A percentile compares a stretch with the other conserved stretches of the same genome.
Evolutionary conservation across 2,329 filamentous ascomycete genomes (phyloP).

Genomic region (Aspergillus tanneri): DNA sequence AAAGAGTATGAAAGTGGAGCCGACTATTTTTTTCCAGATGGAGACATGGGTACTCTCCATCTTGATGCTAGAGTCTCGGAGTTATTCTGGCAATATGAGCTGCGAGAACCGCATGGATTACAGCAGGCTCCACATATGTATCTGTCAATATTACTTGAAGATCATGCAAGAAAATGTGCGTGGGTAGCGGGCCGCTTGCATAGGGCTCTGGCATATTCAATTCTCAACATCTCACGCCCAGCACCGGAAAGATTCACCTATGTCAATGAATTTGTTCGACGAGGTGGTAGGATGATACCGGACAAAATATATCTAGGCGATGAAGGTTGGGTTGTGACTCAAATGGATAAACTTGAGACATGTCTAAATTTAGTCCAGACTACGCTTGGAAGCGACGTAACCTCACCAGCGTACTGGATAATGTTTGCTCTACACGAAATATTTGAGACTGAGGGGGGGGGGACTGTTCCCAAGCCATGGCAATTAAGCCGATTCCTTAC

Average conservation of each 20-base stretch:
- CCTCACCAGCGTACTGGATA: conserved; percentile 31
- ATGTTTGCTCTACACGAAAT: conserved; percentile 37
- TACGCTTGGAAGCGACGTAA: conserved; percentile 11
- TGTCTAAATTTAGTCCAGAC: conserved; percentile 23
- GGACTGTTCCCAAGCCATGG: conserved; percentile 16
- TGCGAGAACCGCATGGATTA: conserved; percentile 18
- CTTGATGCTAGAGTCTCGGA: conserved; percentile 55
- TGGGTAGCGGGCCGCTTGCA: conserved; percentile 56
- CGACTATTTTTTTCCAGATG: no score
- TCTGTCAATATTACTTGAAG: conserved; percentile 63
- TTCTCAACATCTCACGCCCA: conserved; percentile 45
- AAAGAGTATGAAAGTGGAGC: conserved; percentile 36
- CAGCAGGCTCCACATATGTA: conserved; percentile 53
- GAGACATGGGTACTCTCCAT: no score
- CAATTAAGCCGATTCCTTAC: conserved; percentile 31
- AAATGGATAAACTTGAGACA: conserved; percentile 21
- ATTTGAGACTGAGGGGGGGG: conserved; percentile 17
- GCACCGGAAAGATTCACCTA: conserved; percentile 17
- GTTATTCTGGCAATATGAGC: conserved; percentile 47
- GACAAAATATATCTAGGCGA: conserved; percentile 27
- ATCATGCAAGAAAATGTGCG: conserved; percentile 54
- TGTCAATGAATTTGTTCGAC: conserved; percentile 38
- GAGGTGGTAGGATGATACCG: conserved; percentile 36
- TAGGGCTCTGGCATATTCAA: conserved; percentile 57
- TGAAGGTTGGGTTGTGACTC: conserved; percentile 17